Base-by-base conservation (phyloP, 1,139 yeast genomes). In the Taiozyma sp. region DNA sequence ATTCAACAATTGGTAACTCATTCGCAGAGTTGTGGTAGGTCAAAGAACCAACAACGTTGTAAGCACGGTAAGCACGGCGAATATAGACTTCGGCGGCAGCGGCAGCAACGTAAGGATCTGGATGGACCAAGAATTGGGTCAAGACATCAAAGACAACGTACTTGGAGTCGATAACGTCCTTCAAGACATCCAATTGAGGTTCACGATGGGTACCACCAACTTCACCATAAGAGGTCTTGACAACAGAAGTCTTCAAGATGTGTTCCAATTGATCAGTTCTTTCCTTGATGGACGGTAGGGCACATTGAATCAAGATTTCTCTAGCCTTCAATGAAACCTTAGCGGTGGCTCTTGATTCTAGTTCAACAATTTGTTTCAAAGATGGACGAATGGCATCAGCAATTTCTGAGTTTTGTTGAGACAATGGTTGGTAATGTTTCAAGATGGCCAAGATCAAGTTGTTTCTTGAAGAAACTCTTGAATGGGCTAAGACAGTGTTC, bases 1-100 rank as follows among this genome's bases (percentile, higher is more conserved):
- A 93, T 61, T 88, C 85, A 58, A 90, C 79, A 48, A 88, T 78
- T 49, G 95, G 93, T 13, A 68, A 52, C 27, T 66, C 64, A 54
- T 80, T 80, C 55, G 45, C 44, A 28, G 83, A 79, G 65, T 74
- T 73, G 58, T 79, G 80, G 66, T 89, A 88, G 51, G 76, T 73
- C 52, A 93, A 79, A 55, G 84, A 86, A 51, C 90, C 87, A 58
- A 93, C 83, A 58, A 93, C 84, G 42, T 91, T 86, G 72, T 95
- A 95, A 44, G 98, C 98, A 67, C 98, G 84, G 77, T 92, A 93
- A 48, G 98, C 96, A 69, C 99, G 87, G 71, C 99, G 87, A 53
- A 92, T 85, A 70, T 93, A 93, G 52, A 93, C 96, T 71, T 93
- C 98, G 47, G 96, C 90, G 44, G 99, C 98, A 40, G 99, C 98